Conservation (phyloP, 148 eudicot species). For the Arctostaphylos glauca region DNA sequence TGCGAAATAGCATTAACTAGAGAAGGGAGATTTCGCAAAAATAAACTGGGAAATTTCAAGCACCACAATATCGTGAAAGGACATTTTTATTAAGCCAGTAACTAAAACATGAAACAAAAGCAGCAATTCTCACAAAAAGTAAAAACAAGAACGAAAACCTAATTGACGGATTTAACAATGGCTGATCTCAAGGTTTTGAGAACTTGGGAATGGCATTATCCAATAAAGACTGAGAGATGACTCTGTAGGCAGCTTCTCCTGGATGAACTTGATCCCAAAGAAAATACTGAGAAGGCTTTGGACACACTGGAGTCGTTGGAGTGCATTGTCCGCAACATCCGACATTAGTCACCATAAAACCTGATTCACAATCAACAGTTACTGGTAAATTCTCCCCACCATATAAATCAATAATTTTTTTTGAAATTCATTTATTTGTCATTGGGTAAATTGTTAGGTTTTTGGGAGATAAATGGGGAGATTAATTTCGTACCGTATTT, state of each 20-base stretch:
- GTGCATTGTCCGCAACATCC: neutral
- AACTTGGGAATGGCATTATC: neutral
- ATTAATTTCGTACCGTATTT: neutral
- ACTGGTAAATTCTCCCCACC: neutral
- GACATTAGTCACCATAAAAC: neutral
- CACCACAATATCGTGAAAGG: neutral
- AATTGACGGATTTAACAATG: neutral
- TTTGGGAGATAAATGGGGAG: neutral
- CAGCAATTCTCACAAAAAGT: neutral
- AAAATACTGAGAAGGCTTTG: neutral
- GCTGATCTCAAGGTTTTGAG: neutral
- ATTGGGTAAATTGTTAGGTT: neutral
- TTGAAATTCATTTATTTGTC: no score
- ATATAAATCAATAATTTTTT: no score
- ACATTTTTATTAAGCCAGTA: neutral
- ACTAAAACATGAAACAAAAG: neutral
- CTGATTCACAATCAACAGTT: neutral
- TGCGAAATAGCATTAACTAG: no score
- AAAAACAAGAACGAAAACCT: neutral
- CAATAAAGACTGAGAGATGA: neutral
- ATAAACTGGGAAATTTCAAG: neutral
- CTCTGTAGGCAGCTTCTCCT: constrained; percentile 3
- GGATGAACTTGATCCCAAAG: neutral
- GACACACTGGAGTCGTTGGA: neutral
- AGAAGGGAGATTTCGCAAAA: no score